These are phyloP conservation scores for Candida piceae DNA, from an alignment of 805 yeast genomes.

Conservation along the genomic window DNA sequence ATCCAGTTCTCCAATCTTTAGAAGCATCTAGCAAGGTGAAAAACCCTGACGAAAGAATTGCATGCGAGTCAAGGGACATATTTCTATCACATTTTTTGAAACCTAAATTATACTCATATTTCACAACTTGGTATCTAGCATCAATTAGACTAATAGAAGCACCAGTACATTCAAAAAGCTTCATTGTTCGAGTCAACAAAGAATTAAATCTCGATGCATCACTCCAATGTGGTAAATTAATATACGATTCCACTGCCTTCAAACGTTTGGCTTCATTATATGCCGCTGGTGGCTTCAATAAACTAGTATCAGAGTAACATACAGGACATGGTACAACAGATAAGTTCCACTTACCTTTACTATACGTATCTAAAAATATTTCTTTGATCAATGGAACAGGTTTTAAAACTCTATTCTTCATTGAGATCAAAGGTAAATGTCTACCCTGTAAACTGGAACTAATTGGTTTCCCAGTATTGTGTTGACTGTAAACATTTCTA, in stretches of 20 bases:
- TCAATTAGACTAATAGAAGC: slow-evolving; percentile 57
- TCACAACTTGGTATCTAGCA: slow-evolving; percentile 41
- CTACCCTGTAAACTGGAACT: no score
- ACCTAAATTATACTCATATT: slow-evolving; percentile 43
- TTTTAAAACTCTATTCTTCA: slow-evolving; percentile 12
- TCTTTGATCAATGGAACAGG: slow-evolving; percentile 41
- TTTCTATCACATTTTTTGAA: slow-evolving; percentile 48
- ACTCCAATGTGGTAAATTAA: slow-evolving; percentile 46
- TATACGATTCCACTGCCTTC: slow-evolving; percentile 37
- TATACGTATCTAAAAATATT: slow-evolving; percentile 53
- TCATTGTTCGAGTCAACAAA: slow-evolving; percentile 34
- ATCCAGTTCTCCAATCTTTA: slow-evolving; percentile 63
- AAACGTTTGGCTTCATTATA: slow-evolving; percentile 44
- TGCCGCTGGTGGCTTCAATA: slow-evolving; percentile 57
- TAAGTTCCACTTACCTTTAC: slow-evolving; percentile 51
- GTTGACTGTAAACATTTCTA: no score
- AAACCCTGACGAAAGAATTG: slow-evolving; percentile 52
- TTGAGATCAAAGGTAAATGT: slow-evolving; percentile 6
- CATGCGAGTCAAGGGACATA: slow-evolving; percentile 63
- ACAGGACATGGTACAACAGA: slow-evolving; percentile 53
- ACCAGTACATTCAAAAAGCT: slow-evolving; percentile 42
- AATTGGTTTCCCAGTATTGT: no score
- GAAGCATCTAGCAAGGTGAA: slow-evolving; percentile 56
- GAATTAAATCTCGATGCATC: slow-evolving; percentile 34
- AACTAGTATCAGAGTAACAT: slow-evolving; percentile 40